Evolutionary conservation across 1,139 yeast species (phyloP).

Genomic region (Lodderomyces pseudojiufengensis): DNA sequence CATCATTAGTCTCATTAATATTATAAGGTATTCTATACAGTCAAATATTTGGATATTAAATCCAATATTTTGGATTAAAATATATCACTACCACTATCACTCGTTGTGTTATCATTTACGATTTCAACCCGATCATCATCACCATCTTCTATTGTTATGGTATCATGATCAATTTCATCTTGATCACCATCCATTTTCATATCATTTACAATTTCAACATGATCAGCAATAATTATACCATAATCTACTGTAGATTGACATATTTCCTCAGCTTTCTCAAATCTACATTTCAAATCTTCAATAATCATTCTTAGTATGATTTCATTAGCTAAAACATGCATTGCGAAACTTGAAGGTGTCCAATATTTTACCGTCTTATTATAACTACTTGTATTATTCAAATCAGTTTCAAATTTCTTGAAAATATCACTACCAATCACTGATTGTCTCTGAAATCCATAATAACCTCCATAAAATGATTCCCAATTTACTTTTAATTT

Average conservation of each 20-base stretch:
- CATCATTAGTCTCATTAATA: too few species aligned
- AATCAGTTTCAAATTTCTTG: slow-evolving; percentile 17
- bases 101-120: too few species aligned
- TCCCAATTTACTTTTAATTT: slow-evolving; percentile 45
- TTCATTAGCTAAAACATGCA: slow-evolving; percentile 64
- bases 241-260: slow-evolving; percentile 51
- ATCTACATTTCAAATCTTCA: slow-evolving; percentile 37
- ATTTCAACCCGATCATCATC: too few species aligned
- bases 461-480: slow-evolving; percentile 56
- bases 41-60: too few species aligned
- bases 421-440: slow-evolving; percentile 40
- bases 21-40: too few species aligned
- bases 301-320: slow-evolving; percentile 49
- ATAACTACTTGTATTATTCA: slow-evolving; percentile 22
- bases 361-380: slow-evolving; percentile 55
- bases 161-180: too few species aligned
- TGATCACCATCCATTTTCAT: not conserved
- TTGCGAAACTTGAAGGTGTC: slow-evolving; percentile 53
- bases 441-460: slow-evolving; percentile 57
- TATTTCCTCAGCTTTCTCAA: slow-evolving; percentile 44
- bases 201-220: slow-evolving; percentile 31
- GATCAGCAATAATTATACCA: slow-evolving; percentile 49
- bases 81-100: too few species aligned
- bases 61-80: too few species aligned
- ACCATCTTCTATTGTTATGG: too few species aligned